Conservation (phyloP, 2,329 filamentous ascomycete species). For the Ceratocystis colombiana region DNA sequence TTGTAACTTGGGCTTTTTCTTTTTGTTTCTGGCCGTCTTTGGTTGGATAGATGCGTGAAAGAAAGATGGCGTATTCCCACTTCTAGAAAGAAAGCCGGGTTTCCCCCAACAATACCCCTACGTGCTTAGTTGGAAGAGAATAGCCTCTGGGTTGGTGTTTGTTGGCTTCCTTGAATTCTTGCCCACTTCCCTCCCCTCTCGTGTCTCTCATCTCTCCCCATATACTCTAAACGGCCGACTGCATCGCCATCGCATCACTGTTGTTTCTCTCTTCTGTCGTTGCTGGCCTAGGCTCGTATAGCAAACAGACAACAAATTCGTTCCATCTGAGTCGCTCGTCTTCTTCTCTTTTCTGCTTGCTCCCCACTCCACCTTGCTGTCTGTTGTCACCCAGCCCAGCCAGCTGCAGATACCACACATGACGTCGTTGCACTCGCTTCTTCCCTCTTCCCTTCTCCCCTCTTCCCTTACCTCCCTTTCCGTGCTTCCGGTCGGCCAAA, state of each 20-base stretch:
- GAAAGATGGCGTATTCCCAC: too few relatives aligned
- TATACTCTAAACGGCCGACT: not conserved
- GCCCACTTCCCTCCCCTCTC: not conserved
- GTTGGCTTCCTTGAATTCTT: not conserved
- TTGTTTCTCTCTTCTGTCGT: not conserved
- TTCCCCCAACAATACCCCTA: too few relatives aligned
- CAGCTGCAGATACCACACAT: not conserved
- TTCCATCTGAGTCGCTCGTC: not conserved
- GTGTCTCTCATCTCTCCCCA: not conserved
- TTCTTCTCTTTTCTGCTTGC: not conserved
- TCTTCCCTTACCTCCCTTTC: not conserved
- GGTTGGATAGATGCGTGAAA: too few relatives aligned
- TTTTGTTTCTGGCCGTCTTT: too few relatives aligned
- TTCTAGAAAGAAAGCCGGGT: too few relatives aligned
- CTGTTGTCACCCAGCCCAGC: not conserved
- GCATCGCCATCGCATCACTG: not conserved
- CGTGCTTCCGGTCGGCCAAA: constrained; percentile 4
- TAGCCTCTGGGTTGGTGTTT: too few relatives aligned
- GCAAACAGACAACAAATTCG: not conserved
- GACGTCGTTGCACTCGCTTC: constrained; percentile 8
- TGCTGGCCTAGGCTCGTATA: not conserved
- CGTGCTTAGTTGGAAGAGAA: too few relatives aligned
- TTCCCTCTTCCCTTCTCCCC: not conserved
- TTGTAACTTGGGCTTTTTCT: too few relatives aligned
- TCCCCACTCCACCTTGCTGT: not conserved